Evolutionary conservation across 1,284 basidiomycete genomes (phyloP).

Genomic region (Trichosporon coremiiforme): DNA sequence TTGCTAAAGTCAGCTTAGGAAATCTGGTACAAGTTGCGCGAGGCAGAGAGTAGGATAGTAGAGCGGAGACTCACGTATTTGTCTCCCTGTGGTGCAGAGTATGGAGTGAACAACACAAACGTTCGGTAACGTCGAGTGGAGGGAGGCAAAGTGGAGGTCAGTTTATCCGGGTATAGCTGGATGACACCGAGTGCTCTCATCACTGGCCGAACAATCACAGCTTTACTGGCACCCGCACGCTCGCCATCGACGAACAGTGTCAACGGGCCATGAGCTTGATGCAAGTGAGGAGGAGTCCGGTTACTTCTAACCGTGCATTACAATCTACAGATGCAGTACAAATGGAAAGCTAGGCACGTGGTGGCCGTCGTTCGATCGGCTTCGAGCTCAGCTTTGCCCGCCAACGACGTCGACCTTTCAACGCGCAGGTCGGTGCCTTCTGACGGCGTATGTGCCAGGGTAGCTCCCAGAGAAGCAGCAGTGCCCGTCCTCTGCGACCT

Average conservation of each 20-base stretch:
- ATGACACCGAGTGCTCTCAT: neutral
- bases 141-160: neutral
- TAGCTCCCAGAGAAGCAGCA: no score
- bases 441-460: no score
- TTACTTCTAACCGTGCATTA: neutral
- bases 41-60: no score
- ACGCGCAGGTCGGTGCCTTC: neutral
- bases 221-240: no score
- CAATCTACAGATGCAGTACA: conserved; percentile 4
- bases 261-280: no score
- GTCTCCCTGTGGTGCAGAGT: no score
- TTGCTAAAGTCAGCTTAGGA: neutral
- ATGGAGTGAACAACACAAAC: neutral
- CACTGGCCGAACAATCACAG: neutral
- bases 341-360: neutral
- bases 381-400: neutral
- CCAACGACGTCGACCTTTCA: neutral
- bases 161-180: conserved; percentile 1
- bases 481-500: neutral
- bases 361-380: neutral
- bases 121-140: neutral
- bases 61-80: no score
- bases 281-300: neutral
- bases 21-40: no score
- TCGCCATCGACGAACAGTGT: neutral